Evolutionary conservation across 1,284 basidiomycete species (phyloP).

Genomic region (Moniliella sp.): DNA sequence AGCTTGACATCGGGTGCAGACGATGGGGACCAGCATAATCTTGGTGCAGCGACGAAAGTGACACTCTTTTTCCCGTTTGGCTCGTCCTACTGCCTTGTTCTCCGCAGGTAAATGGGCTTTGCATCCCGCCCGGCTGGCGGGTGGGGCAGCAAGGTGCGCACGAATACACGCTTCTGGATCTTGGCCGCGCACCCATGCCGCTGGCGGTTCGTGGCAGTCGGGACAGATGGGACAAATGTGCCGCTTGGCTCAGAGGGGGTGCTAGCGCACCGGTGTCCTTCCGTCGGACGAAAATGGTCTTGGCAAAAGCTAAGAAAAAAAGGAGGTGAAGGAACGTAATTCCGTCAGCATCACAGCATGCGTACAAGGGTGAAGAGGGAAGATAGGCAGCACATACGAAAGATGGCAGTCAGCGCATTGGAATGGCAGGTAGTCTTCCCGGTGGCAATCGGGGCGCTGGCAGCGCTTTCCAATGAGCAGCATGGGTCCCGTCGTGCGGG

Average conservation of each 20-base stretch:
- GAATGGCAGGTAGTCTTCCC: slow-evolving; percentile 24
- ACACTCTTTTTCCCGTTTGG: slow-evolving; percentile 17
- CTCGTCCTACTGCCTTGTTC: slow-evolving; percentile 1
- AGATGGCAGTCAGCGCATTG: slow-evolving; percentile 15
- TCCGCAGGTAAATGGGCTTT: neutral
- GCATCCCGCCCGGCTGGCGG: slow-evolving; percentile 1
- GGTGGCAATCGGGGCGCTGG: slow-evolving; percentile 12
- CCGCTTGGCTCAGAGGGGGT: too few relatives aligned
- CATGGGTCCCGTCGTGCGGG: slow-evolving; percentile 7
- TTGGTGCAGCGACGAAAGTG: slow-evolving; percentile 13
- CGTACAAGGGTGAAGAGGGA: too few relatives aligned
- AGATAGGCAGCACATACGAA: too few relatives aligned
- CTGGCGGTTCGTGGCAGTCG: slow-evolving; percentile 17
- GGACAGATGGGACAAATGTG: slow-evolving; percentile 21
- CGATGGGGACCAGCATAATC: slow-evolving; percentile 22
- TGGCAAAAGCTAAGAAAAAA: slow-evolving; percentile 16
- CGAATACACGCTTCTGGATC: slow-evolving; percentile 26
- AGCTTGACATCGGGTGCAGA: slow-evolving; percentile 9
- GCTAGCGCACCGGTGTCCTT: slow-evolving; percentile 9
- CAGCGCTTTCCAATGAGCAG: slow-evolving; percentile 24
- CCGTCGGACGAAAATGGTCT: slow-evolving; percentile 11
- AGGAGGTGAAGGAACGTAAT: too few relatives aligned
- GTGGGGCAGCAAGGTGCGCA: slow-evolving; percentile 7
- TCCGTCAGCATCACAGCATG: too few relatives aligned
- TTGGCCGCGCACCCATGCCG: slow-evolving; percentile 16